A percentile compares a stretch with the other conserved stretches of the same genome.
These are phyloP conservation scores for Kipferlia bialata DNA, from an alignment of 78 protist genomes.

Conservation along the genomic window DNA sequence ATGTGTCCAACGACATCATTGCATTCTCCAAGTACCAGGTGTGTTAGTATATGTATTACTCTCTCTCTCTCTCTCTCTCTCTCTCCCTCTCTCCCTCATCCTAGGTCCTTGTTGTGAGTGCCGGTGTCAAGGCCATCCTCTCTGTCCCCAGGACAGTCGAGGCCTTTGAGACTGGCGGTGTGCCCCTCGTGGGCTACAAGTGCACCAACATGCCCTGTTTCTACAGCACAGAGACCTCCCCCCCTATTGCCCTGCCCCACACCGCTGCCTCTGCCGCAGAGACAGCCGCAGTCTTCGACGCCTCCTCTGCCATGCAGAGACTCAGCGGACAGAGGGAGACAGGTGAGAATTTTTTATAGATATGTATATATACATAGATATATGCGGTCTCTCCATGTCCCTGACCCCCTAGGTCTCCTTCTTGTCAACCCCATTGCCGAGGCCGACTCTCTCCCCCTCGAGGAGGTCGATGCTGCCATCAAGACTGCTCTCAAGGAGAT, in stretches of 20 bases:
- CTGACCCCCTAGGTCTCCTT: constrained; percentile 13
- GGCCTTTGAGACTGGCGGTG: constrained; percentile 63
- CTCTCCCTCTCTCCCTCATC: not conserved
- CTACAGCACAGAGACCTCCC: constrained; percentile 4
- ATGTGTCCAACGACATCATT: constrained; percentile 83
- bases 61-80: not conserved
- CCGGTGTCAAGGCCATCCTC: constrained; percentile 89
- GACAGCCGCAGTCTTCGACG: too few relatives aligned
- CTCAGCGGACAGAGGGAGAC: not conserved
- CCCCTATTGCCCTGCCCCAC: not conserved
- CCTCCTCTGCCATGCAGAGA: too few relatives aligned
- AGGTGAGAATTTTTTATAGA: too few relatives aligned
- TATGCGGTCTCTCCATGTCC: too few relatives aligned
- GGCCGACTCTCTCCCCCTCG: not conserved
- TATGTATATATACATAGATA: too few relatives aligned
- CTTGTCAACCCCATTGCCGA: constrained; percentile 22
- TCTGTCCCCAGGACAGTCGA: constrained; percentile 72
- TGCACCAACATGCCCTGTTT: constrained; percentile 15
- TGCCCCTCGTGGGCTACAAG: constrained; percentile 44
- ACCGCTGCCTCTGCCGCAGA: constrained; percentile 6
- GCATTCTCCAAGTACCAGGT: constrained; percentile 46
- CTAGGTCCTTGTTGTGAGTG: constrained; percentile 64
- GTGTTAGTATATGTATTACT: too few relatives aligned
- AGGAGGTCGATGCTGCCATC: constrained; percentile 8
- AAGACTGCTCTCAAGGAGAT: not conserved